A percentile compares a stretch with the other conserved stretches of the same genome.
phyloP scores from a whole-genome alignment of 345 rosid species.

The Brassica nigra region DNA sequence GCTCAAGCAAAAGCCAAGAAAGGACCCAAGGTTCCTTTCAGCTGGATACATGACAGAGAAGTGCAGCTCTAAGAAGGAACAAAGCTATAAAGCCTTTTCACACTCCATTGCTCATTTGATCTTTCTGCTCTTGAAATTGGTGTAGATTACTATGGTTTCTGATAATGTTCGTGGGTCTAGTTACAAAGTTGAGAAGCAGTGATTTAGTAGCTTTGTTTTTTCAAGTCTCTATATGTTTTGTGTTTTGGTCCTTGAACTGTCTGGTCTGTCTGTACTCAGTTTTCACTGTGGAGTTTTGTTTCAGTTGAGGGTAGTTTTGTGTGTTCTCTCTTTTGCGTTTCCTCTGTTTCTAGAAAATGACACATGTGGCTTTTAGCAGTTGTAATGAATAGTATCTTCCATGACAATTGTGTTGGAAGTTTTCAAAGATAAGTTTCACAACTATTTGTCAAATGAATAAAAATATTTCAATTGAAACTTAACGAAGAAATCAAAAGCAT shows the following conservation, averaged over 20 bases:
- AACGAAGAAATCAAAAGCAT: too few relatives aligned
- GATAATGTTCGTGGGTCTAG: constrained; percentile 37
- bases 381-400: too few relatives aligned
- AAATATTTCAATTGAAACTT: too few relatives aligned
- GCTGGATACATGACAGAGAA: constrained; percentile 77
- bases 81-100: not conserved
- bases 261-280: constrained; percentile 35
- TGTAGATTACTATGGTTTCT: constrained; percentile 58
- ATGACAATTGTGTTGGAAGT: too few relatives aligned
- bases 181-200: constrained; percentile 47
- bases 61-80: constrained; percentile 54
- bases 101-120: not conserved
- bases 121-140: constrained; percentile 22
- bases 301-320: not conserved
- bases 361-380: too few relatives aligned
- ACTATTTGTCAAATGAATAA: too few relatives aligned
- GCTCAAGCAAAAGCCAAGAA: constrained; percentile 72
- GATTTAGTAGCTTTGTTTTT: constrained; percentile 40
- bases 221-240: constrained; percentile 19
- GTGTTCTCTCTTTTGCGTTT: too few relatives aligned
- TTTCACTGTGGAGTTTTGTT: constrained; percentile 29
- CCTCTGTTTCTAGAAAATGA: too few relatives aligned
- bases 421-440: too few relatives aligned
- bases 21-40: constrained; percentile 61
- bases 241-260: constrained; percentile 36